phyloP scores from a whole-genome alignment of 2,329 filamentous ascomycete genomes.

The Sporothrix sp. region DNA sequence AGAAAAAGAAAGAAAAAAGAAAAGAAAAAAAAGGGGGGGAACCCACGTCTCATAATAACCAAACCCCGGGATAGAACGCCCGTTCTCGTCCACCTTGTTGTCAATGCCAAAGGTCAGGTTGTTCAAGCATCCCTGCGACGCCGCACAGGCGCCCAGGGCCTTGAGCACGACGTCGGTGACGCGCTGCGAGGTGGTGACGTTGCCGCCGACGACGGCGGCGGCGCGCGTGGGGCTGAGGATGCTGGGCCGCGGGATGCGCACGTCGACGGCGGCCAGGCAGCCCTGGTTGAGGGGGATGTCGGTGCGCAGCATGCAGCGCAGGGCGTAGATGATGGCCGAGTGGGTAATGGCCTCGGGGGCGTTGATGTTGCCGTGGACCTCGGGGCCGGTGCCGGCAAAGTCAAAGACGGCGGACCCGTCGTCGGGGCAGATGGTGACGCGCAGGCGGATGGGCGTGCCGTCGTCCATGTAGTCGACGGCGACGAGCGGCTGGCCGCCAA shows the following conservation, averaged over 20 bases:
- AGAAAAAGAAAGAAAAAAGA: too few species aligned
- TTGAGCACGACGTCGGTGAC: slow-evolving; percentile 27
- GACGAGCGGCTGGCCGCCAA: slow-evolving; percentile 18
- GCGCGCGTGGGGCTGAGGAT: slow-evolving; percentile 25
- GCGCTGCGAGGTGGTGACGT: slow-evolving; percentile 23
- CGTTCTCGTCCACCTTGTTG: too few species aligned
- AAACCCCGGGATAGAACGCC: slow-evolving; percentile 17
- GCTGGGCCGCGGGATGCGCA: slow-evolving; percentile 25
- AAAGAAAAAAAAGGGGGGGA: too few species aligned
- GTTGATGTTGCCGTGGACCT: slow-evolving; percentile 16
- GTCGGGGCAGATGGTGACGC: slow-evolving; percentile 23
- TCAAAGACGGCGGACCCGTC: slow-evolving; percentile 29
- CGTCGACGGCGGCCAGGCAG: slow-evolving; percentile 27
- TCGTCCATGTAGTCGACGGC: slow-evolving; percentile 33
- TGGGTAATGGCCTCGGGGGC: slow-evolving; percentile 16
- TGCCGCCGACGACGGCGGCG: slow-evolving; percentile 34
- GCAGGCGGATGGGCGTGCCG: slow-evolving; percentile 27
- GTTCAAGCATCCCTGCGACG: slow-evolving; percentile 26
- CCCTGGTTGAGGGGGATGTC: slow-evolving; percentile 33
- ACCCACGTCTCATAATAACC: slow-evolving; percentile 28
- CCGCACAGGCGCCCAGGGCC: slow-evolving; percentile 22
- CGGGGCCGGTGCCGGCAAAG: slow-evolving; percentile 27
- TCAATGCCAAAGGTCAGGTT: slow-evolving; percentile 28
- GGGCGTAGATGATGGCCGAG: slow-evolving; percentile 30
- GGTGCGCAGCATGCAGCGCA: slow-evolving; percentile 27